Conservation (phyloP, 2,329 filamentous ascomycete species). For the Trichoderma sp. region DNA sequence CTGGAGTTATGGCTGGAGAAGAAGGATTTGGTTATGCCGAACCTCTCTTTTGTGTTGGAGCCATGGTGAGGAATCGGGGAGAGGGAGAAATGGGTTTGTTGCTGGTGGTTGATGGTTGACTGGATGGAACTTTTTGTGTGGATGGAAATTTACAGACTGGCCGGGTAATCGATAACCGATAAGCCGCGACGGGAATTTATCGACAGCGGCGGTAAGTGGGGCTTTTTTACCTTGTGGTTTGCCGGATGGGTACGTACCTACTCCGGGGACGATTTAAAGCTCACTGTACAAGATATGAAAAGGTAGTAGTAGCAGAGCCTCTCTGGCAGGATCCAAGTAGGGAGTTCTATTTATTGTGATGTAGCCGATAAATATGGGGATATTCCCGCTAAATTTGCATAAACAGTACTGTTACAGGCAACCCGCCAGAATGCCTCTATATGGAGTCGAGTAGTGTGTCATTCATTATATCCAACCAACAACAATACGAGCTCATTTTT, state of each 20-base stretch:
- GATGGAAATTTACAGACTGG: slow-evolving; percentile 16
- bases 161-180: slow-evolving; percentile 9
- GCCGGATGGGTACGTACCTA: neutral
- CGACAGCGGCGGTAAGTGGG: slow-evolving; percentile 1
- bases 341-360: neutral
- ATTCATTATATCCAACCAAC: neutral
- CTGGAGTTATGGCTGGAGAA: neutral
- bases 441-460: neutral
- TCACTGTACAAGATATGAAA: neutral
- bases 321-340: neutral
- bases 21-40: neutral
- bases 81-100: no score
- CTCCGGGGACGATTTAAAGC: neutral
- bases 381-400: neutral
- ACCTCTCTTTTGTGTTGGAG: slow-evolving; percentile 1
- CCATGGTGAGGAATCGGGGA: neutral
- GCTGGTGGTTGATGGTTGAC: neutral
- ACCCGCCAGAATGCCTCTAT: neutral
- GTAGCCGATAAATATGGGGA: neutral
- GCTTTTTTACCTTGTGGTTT: neutral
- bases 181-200: neutral
- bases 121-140: slow-evolving; percentile 4
- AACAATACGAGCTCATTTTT: neutral
- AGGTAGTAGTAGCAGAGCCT: no score
- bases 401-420: neutral